phyloP scores from a whole-genome alignment of 176 grass and related monocot genomes.

The Rhynchospora tenuis region DNA sequence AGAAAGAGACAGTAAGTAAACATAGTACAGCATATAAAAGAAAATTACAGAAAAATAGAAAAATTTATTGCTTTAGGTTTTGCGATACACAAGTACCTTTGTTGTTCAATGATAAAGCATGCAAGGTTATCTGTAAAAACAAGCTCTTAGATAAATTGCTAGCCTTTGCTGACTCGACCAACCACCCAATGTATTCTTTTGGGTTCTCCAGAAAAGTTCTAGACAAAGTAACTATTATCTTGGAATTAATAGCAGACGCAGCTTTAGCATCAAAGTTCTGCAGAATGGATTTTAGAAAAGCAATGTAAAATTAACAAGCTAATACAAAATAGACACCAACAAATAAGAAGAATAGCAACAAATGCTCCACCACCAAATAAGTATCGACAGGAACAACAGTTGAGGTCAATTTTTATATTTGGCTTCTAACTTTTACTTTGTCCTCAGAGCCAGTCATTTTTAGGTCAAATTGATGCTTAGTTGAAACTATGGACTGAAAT shows the following conservation, averaged over 20 bases:
- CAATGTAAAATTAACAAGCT: not conserved
- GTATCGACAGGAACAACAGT: not conserved
- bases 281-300: not conserved
- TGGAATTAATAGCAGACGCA: constrained; percentile 62
- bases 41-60: constrained; percentile 21
- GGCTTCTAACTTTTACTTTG: not conserved
- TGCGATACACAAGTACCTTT: constrained; percentile 44
- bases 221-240: constrained; percentile 69
- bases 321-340: not conserved
- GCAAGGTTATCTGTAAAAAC: constrained; percentile 68
- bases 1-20: constrained; percentile 14
- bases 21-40: constrained; percentile 21
- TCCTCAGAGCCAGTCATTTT: not conserved
- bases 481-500: not conserved
- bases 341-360: not conserved
- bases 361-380: not conserved
- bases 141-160: constrained; percentile 50
- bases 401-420: not conserved
- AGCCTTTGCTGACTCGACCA: constrained; percentile 48
- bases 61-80: constrained; percentile 9
- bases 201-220: constrained; percentile 48
- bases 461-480: not conserved
- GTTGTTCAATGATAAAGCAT: constrained; percentile 42
- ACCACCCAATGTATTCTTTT: constrained; percentile 56
- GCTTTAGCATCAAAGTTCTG: constrained; percentile 52